Evolutionary conservation across 768 basidiomycete species (phyloP).

Genomic region (Mycena sanguinolenta): DNA sequence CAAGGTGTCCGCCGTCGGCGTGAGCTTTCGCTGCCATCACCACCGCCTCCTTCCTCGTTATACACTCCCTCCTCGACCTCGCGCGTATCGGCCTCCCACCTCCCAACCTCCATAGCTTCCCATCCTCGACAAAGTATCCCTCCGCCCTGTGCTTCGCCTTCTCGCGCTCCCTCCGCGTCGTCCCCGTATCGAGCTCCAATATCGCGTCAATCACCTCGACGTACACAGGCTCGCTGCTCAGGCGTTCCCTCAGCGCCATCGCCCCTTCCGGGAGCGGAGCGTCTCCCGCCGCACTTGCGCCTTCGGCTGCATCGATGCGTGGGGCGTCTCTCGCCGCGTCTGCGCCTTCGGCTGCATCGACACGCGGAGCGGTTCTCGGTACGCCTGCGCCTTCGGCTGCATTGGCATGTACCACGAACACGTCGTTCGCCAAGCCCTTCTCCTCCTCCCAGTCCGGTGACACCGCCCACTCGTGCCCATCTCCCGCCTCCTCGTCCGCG

Average conservation of each 20-base stretch:
- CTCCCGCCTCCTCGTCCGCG: not conserved
- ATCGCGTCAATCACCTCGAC: slow-evolving; percentile 18
- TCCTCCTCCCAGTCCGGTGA: slow-evolving; percentile 43
- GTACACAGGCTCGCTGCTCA: slow-evolving; percentile 8
- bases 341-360: slow-evolving; percentile 4
- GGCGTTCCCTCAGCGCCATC: no score
- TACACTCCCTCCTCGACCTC: slow-evolving; percentile 10
- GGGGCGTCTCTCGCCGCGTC: no score
- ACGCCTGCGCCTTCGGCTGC: slow-evolving; percentile 9
- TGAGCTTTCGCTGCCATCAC: slow-evolving; percentile 12
- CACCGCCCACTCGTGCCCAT: slow-evolving; percentile 38
- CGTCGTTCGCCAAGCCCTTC: slow-evolving; percentile 27
- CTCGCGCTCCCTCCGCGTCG: slow-evolving; percentile 1
- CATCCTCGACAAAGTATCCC: slow-evolving; percentile 26
- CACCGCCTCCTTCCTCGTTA: slow-evolving; percentile 22
- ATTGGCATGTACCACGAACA: not conserved
- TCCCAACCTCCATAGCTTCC: slow-evolving; percentile 28
- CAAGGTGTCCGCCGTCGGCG: slow-evolving; percentile 38
- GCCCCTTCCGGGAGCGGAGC: slow-evolving; percentile 19
- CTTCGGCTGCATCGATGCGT: slow-evolving; percentile 1
- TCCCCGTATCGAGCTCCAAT: slow-evolving; percentile 19
- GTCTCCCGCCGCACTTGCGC: slow-evolving; percentile 5
- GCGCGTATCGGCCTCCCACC: not conserved
- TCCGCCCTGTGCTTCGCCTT: slow-evolving; percentile 11
- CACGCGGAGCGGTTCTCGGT: no score